Conservation (phyloP, 2,329 filamentous ascomycete species). For the Pestalotiopsis sp. region DNA sequence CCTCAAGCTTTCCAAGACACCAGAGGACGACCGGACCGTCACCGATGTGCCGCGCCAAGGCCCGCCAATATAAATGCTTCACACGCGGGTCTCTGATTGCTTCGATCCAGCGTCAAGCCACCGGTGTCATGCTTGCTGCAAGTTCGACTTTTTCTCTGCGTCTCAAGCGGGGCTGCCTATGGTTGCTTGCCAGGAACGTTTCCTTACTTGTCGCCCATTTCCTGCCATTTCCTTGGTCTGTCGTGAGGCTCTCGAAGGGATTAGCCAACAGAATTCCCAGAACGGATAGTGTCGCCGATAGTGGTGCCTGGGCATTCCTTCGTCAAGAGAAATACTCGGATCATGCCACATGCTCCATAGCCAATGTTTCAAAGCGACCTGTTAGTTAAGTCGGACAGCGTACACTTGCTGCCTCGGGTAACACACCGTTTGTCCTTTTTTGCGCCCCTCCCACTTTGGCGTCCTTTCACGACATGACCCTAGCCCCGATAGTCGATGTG, state of each 20-base stretch:
- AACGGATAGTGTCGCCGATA: constrained; percentile 8
- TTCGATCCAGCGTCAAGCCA: not conserved
- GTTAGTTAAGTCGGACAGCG: not conserved
- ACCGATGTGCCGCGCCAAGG: constrained; percentile 6
- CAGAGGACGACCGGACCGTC: constrained; percentile 1
- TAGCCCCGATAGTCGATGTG: not conserved
- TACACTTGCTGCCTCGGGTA: not conserved
- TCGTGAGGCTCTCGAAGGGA: constrained; percentile 4
- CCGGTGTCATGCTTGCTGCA: not conserved
- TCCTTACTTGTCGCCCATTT: not conserved
- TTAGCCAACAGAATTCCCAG: constrained; percentile 4
- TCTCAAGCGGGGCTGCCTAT: not conserved
- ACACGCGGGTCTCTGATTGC: not conserved
- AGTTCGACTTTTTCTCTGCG: not conserved
- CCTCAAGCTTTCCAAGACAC: not conserved
- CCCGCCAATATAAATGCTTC: constrained; percentile 3
- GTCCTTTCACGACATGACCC: not conserved
- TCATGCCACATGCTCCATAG: constrained; percentile 1
- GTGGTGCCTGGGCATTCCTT: constrained; percentile 5
- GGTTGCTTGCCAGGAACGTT: not conserved
- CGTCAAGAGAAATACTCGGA: not conserved
- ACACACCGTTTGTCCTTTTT: not conserved
- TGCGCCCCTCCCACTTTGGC: not conserved
- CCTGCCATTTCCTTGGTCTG: not conserved
- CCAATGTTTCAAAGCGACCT: not conserved